These are phyloP conservation scores for Cladosporium phlei DNA, from an alignment of 2,329 filamentous ascomycete species.

Conservation along the genomic window DNA sequence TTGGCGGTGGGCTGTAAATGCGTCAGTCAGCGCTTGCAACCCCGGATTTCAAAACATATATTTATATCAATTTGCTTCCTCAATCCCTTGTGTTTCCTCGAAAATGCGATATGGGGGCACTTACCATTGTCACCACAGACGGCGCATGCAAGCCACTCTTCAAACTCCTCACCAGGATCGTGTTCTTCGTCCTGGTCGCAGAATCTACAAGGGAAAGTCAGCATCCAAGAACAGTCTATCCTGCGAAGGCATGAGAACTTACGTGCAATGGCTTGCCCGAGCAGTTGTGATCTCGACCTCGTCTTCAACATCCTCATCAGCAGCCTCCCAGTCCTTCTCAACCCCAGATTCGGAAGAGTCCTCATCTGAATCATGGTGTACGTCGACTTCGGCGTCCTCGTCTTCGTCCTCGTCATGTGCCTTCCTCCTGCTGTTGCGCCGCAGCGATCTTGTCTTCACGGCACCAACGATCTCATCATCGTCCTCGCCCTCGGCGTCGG, in stretches of 20 bases:
- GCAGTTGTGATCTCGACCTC: constrained; percentile 47
- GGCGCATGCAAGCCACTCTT: constrained; percentile 70
- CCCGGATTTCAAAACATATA: constrained; percentile 25
- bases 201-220: constrained; percentile 53
- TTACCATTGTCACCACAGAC: constrained; percentile 78
- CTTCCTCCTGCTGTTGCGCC: constrained; percentile 30
- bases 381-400: constrained; percentile 32
- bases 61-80: constrained; percentile 15
- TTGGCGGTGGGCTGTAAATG: constrained; percentile 74
- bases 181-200: constrained; percentile 79
- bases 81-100: constrained; percentile 20
- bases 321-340: constrained; percentile 50
- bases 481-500: constrained; percentile 38
- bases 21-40: constrained; percentile 43
- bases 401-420: constrained; percentile 36
- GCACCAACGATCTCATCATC: constrained; percentile 38
- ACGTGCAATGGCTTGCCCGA: constrained; percentile 61
- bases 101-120: constrained; percentile 37
- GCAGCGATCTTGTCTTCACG: constrained; percentile 31
- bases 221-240: constrained; percentile 13
- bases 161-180: constrained; percentile 75
- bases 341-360: constrained; percentile 47
- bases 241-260: constrained; percentile 33
- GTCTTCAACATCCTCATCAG: constrained; percentile 51
- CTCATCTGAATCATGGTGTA: constrained; percentile 30